Percentiles rank a stretch among this genome's conserved stretches.
These are phyloP conservation scores for Senecio squalidus DNA, from an alignment of 140 eudicot genomes.

Conservation along the genomic window DNA sequence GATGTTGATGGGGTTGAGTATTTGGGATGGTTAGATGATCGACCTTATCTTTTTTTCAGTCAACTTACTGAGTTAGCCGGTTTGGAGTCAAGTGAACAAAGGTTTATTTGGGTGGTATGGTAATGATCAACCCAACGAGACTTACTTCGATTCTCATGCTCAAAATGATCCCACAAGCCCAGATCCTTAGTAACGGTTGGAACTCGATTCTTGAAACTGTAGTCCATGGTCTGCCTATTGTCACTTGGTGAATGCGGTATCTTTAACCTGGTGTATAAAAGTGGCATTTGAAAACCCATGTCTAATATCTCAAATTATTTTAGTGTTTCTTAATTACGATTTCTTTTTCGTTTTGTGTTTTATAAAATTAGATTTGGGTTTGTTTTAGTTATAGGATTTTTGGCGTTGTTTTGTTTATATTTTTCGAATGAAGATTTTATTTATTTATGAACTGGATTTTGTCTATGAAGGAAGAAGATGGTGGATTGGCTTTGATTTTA, in stretches of 20 bases:
- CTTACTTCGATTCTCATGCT: constrained; percentile 26
- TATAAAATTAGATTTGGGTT: no score
- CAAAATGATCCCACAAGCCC: constrained; percentile 52
- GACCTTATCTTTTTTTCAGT: constrained; percentile 36
- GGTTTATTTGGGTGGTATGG: constrained; percentile 71
- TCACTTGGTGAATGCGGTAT: constrained; percentile 66
- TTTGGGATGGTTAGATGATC: constrained; percentile 51
- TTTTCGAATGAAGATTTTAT: no score
- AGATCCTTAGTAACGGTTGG: constrained; percentile 44
- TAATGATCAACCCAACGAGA: constrained; percentile 32
- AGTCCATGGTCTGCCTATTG: constrained; percentile 44
- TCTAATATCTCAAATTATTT: no score
- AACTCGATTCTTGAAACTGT: constrained; percentile 57
- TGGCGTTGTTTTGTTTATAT: no score
- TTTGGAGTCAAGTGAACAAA: constrained; percentile 56
- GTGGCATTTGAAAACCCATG: no score
- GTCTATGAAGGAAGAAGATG: no score
- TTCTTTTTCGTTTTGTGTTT: no score
- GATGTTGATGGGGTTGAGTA: constrained; percentile 25
- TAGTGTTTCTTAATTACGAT: no score
- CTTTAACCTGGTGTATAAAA: constrained; percentile 36
- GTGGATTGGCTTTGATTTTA: no score
- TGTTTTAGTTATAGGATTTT: no score
- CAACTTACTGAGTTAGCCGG: constrained; percentile 64
- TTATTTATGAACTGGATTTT: no score